A percentile compares a stretch with the other conserved stretches of the same genome.
These are phyloP conservation scores for Plasmodium sp. DNA, from an alignment of 169 alveolate species.

Conservation along the genomic window DNA sequence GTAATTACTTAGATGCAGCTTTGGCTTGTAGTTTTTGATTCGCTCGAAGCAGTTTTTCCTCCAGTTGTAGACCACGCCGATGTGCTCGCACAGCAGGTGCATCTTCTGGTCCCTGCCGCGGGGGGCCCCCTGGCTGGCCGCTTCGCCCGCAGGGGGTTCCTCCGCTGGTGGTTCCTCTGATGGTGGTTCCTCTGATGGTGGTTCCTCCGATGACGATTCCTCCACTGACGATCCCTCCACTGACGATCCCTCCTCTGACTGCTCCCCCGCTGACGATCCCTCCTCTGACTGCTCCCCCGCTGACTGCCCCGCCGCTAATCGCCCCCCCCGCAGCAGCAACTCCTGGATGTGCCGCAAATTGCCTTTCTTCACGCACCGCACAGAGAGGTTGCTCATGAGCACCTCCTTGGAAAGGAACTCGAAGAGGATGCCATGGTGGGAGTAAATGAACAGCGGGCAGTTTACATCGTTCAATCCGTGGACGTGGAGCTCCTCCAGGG, in stretches of 20 bases:
- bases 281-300: too few relatives aligned
- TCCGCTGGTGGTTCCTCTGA: not conserved
- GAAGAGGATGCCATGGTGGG: constrained; percentile 20
- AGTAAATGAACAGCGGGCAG: constrained; percentile 47
- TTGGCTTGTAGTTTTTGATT: constrained; percentile 52
- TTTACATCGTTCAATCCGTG: constrained; percentile 62
- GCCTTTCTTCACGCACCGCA: not conserved
- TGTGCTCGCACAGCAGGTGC: constrained; percentile 32
- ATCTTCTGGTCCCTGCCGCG: not conserved
- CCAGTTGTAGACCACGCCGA: constrained; percentile 34
- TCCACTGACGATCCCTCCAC: not conserved
- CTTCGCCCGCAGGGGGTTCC: not conserved
- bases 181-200: not conserved
- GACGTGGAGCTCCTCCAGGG: constrained; percentile 20
- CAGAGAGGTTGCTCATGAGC: constrained; percentile 18
- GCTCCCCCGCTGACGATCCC: too few relatives aligned
- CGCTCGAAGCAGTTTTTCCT: constrained; percentile 33
- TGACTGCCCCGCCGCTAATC: too few relatives aligned
- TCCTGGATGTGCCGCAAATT: constrained; percentile 12
- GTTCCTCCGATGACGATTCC: not conserved
- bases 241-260: too few relatives aligned
- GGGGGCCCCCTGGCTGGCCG: not conserved
- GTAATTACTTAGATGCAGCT: constrained; percentile 14
- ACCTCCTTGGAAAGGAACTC: constrained; percentile 52
- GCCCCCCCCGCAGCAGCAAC: not conserved